Evolutionary conservation across 495 filamentous ascomycete species (phyloP).

Genomic region (Penicillium manginii): DNA sequence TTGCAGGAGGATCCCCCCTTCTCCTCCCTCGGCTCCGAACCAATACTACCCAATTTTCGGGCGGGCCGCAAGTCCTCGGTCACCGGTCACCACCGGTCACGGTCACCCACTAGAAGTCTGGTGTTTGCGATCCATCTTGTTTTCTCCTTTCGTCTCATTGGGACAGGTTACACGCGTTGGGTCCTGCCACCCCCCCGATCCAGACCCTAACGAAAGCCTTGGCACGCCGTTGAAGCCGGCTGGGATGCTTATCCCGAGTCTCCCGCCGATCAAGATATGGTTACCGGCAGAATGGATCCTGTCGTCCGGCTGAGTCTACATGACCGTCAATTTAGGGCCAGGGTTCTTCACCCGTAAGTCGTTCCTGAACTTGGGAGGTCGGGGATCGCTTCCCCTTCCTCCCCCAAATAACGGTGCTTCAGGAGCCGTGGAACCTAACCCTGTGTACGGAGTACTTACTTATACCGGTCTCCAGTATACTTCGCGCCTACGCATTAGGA

Average conservation of each 20-base stretch:
- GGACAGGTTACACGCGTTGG: conserved; percentile 13
- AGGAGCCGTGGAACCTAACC: neutral
- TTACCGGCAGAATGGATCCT: conserved; percentile 37
- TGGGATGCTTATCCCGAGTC: conserved; percentile 25
- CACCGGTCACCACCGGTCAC: too few relatives aligned
- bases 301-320: conserved; percentile 27
- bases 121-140: neutral
- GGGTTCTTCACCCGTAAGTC: conserved; percentile 34
- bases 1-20: conserved; percentile 18
- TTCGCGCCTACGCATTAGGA: conserved; percentile 75
- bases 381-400: too few relatives aligned
- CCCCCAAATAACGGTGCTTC: neutral
- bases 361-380: neutral
- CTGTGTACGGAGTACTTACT: neutral
- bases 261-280: conserved; percentile 30
- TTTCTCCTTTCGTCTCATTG: conserved; percentile 6
- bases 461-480: conserved; percentile 50
- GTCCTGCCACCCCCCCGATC: conserved; percentile 8
- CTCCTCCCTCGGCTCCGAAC: conserved; percentile 5
- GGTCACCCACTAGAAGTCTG: neutral
- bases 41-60: conserved; percentile 28
- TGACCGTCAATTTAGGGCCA: conserved; percentile 26
- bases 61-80: conserved; percentile 12
- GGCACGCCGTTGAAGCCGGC: conserved; percentile 18
- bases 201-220: conserved; percentile 1